phyloP scores from a whole-genome alignment of 2,329 filamentous ascomycete species.

The Penicillium sp. region DNA sequence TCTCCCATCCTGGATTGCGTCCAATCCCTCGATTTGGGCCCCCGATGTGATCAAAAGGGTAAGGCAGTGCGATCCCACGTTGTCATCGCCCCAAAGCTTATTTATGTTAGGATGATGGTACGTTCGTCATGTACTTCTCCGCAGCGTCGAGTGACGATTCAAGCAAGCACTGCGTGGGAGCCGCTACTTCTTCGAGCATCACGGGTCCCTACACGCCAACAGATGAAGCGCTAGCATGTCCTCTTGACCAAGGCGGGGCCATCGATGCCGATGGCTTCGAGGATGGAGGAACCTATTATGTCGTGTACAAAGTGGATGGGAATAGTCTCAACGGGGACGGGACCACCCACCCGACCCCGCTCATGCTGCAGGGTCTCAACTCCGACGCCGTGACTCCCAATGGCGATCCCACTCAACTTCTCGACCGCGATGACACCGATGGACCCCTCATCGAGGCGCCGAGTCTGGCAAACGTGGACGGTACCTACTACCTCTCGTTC shows the following conservation, averaged over 20 bases:
- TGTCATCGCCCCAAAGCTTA: neutral
- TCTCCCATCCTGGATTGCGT: slow-evolving; percentile 53
- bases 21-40: slow-evolving; percentile 55
- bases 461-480: slow-evolving; percentile 46
- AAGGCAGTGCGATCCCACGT: neutral
- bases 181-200: slow-evolving; percentile 48
- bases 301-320: slow-evolving; percentile 65
- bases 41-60: slow-evolving; percentile 56
- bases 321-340: slow-evolving; percentile 51
- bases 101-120: slow-evolving; percentile 35
- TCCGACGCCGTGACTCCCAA: slow-evolving; percentile 52
- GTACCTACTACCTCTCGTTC: slow-evolving; percentile 58
- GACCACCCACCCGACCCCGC: slow-evolving; percentile 52
- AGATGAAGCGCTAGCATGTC: slow-evolving; percentile 52
- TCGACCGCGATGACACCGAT: slow-evolving; percentile 60
- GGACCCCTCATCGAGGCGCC: slow-evolving; percentile 61
- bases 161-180: slow-evolving; percentile 57
- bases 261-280: slow-evolving; percentile 61
- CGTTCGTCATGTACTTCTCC: slow-evolving; percentile 61
- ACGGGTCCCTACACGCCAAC: slow-evolving; percentile 53
- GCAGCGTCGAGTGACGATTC: slow-evolving; percentile 43
- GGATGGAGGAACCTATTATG: slow-evolving; percentile 57
- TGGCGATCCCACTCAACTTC: slow-evolving; percentile 52
- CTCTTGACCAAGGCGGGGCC: slow-evolving; percentile 53
- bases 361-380: slow-evolving; percentile 58